Conservation (phyloP, 2,329 filamentous ascomycete genomes). For the Penicillium sp. region DNA sequence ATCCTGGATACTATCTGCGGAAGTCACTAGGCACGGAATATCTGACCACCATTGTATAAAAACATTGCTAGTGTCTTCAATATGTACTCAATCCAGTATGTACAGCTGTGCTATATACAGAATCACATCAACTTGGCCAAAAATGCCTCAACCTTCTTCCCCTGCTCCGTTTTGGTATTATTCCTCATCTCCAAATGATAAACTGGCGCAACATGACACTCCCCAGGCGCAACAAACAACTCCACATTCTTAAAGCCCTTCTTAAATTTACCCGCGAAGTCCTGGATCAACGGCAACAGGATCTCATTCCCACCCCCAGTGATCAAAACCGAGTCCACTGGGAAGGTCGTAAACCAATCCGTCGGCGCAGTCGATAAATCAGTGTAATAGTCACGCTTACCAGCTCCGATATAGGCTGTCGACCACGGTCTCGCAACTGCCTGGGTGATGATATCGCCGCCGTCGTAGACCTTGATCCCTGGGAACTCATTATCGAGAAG, state of each 20-base stretch:
- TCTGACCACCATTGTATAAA: too few species aligned
- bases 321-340: constrained; percentile 51
- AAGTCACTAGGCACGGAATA: neutral
- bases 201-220: constrained; percentile 45
- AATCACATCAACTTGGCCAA: constrained; percentile 25
- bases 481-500: constrained; percentile 49
- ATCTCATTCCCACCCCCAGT: constrained; percentile 57
- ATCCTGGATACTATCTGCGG: neutral
- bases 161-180: constrained; percentile 40
- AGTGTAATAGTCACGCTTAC: constrained; percentile 51
- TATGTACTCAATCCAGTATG: neutral
- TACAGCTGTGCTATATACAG: neutral
- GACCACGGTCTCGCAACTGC: constrained; percentile 47
- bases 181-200: constrained; percentile 39
- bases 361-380: constrained; percentile 50
- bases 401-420: constrained; percentile 46
- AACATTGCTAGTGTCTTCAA: neutral
- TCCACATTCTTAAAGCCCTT: constrained; percentile 37
- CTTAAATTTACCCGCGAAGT: constrained; percentile 50
- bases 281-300: constrained; percentile 55
- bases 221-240: constrained; percentile 37
- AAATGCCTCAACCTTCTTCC: constrained; percentile 38
- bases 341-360: constrained; percentile 55
- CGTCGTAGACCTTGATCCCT: constrained; percentile 46
- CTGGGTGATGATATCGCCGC: constrained; percentile 52